phyloP scores from a whole-genome alignment of 345 rosid species.

The Ceriops tagal region DNA sequence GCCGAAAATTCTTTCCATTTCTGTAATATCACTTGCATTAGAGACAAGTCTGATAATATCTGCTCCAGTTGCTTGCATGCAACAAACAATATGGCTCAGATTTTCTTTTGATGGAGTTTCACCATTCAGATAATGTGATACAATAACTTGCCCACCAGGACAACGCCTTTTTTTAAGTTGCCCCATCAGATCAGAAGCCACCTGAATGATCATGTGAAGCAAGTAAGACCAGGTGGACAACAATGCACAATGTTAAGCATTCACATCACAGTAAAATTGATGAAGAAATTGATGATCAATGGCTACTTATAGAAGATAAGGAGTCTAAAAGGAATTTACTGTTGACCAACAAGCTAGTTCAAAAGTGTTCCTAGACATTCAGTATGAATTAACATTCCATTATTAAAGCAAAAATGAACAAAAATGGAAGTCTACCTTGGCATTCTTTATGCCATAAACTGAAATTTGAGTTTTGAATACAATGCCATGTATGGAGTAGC shows the following conservation, averaged over 20 bases:
- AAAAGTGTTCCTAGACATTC: not conserved
- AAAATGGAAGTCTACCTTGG: no score
- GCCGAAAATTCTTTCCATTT: conserved; percentile 38
- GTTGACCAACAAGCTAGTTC: not conserved
- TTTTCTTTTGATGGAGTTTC: conserved; percentile 39
- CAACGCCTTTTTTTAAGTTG: conserved; percentile 20
- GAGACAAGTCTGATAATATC: conserved; percentile 42
- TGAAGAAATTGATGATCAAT: conserved; percentile 1
- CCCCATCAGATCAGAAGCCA: conserved; percentile 35
- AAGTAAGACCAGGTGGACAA: conserved; percentile 15
- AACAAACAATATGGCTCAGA: conserved; percentile 35
- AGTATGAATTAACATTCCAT: no score
- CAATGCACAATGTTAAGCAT: not conserved
- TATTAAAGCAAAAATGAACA: no score
- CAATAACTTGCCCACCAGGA: conserved; percentile 36
- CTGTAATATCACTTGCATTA: conserved; percentile 44
- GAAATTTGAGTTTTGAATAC: no score
- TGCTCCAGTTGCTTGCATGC: conserved; percentile 43
- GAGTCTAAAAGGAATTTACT: no score
- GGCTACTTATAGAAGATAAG: not conserved
- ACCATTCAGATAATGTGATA: conserved; percentile 37
- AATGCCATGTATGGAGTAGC: no score
- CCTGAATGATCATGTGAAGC: conserved; percentile 30
- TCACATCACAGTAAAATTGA: not conserved
- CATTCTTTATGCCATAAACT: no score